Conservation (phyloP, 306 rosid genomes). For the Quercus dentata region DNA sequence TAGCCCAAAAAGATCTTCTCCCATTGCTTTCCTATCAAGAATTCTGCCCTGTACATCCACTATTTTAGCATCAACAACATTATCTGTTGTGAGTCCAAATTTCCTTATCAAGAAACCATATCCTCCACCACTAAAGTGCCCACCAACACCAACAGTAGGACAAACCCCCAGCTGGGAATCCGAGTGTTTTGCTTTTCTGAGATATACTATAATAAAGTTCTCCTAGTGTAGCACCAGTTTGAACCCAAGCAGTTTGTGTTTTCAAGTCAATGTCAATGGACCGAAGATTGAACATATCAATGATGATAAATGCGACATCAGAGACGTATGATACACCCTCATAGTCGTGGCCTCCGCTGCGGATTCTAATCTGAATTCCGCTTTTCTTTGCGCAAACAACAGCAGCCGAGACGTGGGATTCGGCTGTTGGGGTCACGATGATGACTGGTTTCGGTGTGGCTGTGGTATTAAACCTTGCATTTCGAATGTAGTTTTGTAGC, state of each 20-base stretch:
- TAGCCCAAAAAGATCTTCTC: slow-evolving; percentile 38
- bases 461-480: slow-evolving; percentile 35
- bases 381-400: too few species aligned
- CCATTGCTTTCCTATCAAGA: slow-evolving; percentile 20
- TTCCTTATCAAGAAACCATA: slow-evolving; percentile 32
- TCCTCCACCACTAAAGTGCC: slow-evolving; percentile 30
- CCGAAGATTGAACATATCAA: too few species aligned
- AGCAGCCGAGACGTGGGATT: slow-evolving; percentile 14
- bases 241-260: slow-evolving; percentile 42
- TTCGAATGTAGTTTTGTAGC: slow-evolving; percentile 31
- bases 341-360: too few species aligned
- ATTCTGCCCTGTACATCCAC: slow-evolving; percentile 43
- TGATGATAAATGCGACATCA: too few species aligned
- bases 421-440: slow-evolving; percentile 37
- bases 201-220: slow-evolving; percentile 42
- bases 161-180: slow-evolving; percentile 24
- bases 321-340: too few species aligned
- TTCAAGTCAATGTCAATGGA: slow-evolving; percentile 28
- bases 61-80: slow-evolving; percentile 44
- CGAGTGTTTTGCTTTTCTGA: slow-evolving; percentile 11
- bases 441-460: slow-evolving; percentile 38
- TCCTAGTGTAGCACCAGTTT: slow-evolving; percentile 54
- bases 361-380: too few species aligned
- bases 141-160: slow-evolving; percentile 29
- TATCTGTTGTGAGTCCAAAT: slow-evolving; percentile 42